Evolutionary conservation across 1,284 basidiomycete species (phyloP).

Genomic region (Limonomyces culmigenus): DNA sequence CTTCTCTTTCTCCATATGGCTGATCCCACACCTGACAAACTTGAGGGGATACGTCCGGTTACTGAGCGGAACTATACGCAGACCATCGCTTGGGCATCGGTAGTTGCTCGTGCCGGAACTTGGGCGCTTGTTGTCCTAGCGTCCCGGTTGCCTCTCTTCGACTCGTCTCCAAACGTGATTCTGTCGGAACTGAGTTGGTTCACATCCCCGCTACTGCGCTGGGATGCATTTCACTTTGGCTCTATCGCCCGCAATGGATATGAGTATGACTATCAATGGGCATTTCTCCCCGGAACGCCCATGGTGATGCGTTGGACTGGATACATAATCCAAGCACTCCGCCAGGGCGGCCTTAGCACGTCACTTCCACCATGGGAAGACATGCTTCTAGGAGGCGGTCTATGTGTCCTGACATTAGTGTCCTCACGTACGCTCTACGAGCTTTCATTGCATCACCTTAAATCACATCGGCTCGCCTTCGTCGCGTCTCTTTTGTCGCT

Average conservation of each 20-base stretch:
- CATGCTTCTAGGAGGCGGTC: constrained; percentile 18
- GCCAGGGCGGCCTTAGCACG: constrained; percentile 6
- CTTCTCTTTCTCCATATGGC: too few species aligned
- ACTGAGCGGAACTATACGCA: too few species aligned
- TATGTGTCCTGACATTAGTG: constrained; percentile 19
- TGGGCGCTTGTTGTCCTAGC: too few species aligned
- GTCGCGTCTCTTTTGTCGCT: constrained; percentile 55
- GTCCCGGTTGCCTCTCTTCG: constrained; percentile 21
- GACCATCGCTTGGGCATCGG: too few species aligned
- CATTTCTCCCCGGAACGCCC: constrained; percentile 69
- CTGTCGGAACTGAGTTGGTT: constrained; percentile 8
- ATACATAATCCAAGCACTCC: constrained; percentile 4
- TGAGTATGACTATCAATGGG: constrained; percentile 71
- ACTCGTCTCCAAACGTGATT: constrained; percentile 24
- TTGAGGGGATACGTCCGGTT: too few species aligned
- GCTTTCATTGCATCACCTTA: constrained; percentile 34
- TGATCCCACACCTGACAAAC: too few species aligned
- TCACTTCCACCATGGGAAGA: constrained; percentile 2
- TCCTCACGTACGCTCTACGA: constrained; percentile 43
- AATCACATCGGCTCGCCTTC: constrained; percentile 37
- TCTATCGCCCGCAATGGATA: constrained; percentile 53
- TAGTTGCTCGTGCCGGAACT: too few species aligned
- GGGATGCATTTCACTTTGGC: constrained; percentile 80
- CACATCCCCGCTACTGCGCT: constrained; percentile 39
- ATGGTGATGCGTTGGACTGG: constrained; percentile 28